phyloP scores from a whole-genome alignment of 2,329 filamentous ascomycete species.

The Beauveria sp. region DNA sequence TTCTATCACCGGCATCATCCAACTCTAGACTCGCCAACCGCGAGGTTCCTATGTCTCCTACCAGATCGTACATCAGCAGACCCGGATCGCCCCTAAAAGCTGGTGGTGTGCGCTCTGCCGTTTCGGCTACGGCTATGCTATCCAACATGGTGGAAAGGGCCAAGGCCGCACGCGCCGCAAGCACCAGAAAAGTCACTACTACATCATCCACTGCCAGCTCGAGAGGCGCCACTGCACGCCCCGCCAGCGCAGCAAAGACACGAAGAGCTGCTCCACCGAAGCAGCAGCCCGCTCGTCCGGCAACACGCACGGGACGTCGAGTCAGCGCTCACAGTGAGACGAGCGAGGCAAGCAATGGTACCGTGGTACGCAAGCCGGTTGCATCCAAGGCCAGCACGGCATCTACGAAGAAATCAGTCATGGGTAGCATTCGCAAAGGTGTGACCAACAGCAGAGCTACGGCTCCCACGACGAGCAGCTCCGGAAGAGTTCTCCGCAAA shows the following conservation, averaged over 20 bases:
- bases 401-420: conserved; percentile 42
- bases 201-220: conserved; percentile 36
- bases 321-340: conserved; percentile 54
- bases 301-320: conserved; percentile 43
- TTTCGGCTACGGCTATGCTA: conserved; percentile 37
- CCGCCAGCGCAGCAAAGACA: conserved; percentile 25
- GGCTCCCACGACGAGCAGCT: conserved; percentile 34
- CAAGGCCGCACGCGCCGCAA: conserved; percentile 44
- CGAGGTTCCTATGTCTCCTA: conserved; percentile 40
- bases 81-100: conserved; percentile 57
- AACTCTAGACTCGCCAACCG: conserved; percentile 61
- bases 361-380: conserved; percentile 51
- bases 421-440: conserved; percentile 46
- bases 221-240: conserved; percentile 27
- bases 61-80: conserved; percentile 49
- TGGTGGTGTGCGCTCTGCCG: conserved; percentile 30
- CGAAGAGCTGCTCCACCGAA: conserved; percentile 18
- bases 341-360: conserved; percentile 57
- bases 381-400: conserved; percentile 28
- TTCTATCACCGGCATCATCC: conserved; percentile 75
- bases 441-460: conserved; percentile 35
- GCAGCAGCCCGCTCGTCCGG: conserved; percentile 27
- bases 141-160: conserved; percentile 54
- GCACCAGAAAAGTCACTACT: conserved; percentile 39
- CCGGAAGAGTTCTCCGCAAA: conserved; percentile 48